Evolutionary conservation across 768 basidiomycete genomes (phyloP).

Genomic region (Suillus cothurnatus): DNA sequence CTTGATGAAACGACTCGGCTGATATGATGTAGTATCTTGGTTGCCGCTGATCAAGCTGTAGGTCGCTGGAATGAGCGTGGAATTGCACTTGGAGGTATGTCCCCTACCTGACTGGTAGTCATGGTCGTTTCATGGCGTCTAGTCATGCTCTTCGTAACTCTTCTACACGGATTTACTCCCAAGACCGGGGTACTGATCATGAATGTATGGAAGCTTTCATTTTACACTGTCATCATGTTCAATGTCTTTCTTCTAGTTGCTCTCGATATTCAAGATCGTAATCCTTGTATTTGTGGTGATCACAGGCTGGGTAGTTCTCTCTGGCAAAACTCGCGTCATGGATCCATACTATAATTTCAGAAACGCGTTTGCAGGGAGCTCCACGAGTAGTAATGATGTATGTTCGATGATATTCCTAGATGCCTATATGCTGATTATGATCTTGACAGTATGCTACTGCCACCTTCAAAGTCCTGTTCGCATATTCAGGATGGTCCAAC

Average conservation of each 20-base stretch:
- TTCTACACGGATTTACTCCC: conserved; percentile 56
- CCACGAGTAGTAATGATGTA: conserved; percentile 51
- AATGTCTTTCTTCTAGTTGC: conserved; percentile 30
- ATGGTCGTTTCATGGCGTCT: not conserved
- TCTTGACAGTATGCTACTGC: conserved; percentile 56
- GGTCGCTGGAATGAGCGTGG: conserved; percentile 55
- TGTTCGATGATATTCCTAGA: not conserved
- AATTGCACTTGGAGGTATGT: conserved; percentile 56
- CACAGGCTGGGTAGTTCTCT: conserved; percentile 62
- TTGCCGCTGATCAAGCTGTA: conserved; percentile 42
- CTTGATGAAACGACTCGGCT: not conserved
- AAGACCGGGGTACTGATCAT: conserved; percentile 50
- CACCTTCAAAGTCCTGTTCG: conserved; percentile 56
- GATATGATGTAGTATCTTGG: conserved; percentile 42
- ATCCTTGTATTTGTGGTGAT: conserved; percentile 58
- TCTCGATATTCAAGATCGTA: conserved; percentile 55
- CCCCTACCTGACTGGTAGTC: not conserved
- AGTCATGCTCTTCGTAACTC: conserved; percentile 54
- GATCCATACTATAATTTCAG: conserved; percentile 62
- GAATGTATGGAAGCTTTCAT: conserved; percentile 42
- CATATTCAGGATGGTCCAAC: conserved; percentile 55
- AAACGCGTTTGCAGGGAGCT: conserved; percentile 57
- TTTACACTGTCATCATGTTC: not conserved
- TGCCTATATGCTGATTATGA: not conserved
- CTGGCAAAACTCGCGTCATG: conserved; percentile 54